These are phyloP conservation scores for Globisporangium heterothallicum DNA, from an alignment of 352 stramenopile genomes.

Conservation along the genomic window DNA sequence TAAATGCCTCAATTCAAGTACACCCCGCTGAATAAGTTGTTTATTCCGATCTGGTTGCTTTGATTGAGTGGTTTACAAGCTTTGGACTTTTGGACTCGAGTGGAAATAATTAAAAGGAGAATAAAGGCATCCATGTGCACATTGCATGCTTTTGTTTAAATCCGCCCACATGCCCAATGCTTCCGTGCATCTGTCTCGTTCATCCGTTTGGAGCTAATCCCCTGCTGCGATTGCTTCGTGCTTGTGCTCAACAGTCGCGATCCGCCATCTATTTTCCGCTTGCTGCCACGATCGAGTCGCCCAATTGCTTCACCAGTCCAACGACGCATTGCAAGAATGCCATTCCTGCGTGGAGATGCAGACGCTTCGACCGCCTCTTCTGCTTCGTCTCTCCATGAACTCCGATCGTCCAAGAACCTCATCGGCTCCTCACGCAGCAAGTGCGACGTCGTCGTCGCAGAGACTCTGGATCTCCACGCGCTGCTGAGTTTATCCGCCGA, in stretches of 20 bases:
- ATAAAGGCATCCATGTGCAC: constrained; percentile 17
- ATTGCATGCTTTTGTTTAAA: constrained; percentile 14
- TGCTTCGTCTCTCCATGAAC: constrained; percentile 18
- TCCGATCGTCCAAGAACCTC: constrained; percentile 58
- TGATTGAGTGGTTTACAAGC: neutral
- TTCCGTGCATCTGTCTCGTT: neutral
- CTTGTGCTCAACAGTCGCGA: constrained; percentile 9
- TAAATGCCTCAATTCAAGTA: constrained; percentile 26
- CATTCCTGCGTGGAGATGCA: constrained; percentile 25
- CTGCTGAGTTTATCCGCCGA: constrained; percentile 39
- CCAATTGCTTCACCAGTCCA: neutral
- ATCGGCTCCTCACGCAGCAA: constrained; percentile 36
- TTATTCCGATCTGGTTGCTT: constrained; percentile 6
- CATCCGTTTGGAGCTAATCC: neutral
- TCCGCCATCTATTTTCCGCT: neutral
- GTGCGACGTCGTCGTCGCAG: constrained; percentile 53
- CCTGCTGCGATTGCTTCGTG: neutral
- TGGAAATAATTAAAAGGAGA: constrained; percentile 42
- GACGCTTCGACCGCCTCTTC: neutral
- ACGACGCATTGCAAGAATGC: constrained; percentile 30
- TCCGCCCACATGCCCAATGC: neutral
- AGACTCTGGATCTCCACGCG: constrained; percentile 45
- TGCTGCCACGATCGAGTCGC: too few relatives aligned
- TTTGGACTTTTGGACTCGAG: constrained; percentile 18
- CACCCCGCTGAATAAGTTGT: neutral